Evolutionary conservation across 495 filamentous ascomycete genomes (phyloP).

Genomic region (Penicillium waksmanii): DNA sequence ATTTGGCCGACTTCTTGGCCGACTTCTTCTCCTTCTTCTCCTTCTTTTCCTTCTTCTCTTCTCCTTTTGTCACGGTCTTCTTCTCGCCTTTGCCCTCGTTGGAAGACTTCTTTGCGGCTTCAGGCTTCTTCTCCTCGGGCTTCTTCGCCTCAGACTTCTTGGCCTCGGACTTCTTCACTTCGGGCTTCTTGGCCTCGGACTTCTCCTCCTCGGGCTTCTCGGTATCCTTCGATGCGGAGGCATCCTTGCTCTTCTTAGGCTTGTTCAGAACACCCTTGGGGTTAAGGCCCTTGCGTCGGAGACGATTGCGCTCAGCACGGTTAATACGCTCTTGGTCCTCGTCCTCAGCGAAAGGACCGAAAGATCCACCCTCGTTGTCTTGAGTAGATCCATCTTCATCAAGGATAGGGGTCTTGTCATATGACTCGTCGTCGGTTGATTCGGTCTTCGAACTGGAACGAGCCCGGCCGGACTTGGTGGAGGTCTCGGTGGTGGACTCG

Average conservation of each 20-base stretch:
- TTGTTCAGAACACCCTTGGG: constrained; percentile 60
- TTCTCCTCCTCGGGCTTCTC: constrained; percentile 13
- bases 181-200: constrained; percentile 10
- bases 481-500: constrained; percentile 41
- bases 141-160: constrained; percentile 15
- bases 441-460: constrained; percentile 25
- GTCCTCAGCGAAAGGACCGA: constrained; percentile 69
- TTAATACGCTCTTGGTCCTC: constrained; percentile 64
- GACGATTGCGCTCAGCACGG: constrained; percentile 57
- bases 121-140: not conserved
- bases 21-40: constrained; percentile 37
- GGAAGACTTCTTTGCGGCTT: constrained; percentile 19
- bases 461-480: constrained; percentile 20
- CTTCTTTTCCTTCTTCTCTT: constrained; percentile 26
- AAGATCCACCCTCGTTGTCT: constrained; percentile 50
- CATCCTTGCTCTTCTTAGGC: constrained; percentile 37
- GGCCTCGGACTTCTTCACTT: constrained; percentile 1
- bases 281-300: constrained; percentile 69
- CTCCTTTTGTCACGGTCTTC: constrained; percentile 20
- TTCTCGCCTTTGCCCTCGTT: constrained; percentile 23
- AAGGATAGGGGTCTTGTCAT: constrained; percentile 53
- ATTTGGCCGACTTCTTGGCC: constrained; percentile 45
- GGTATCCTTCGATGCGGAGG: not conserved
- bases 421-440: constrained; percentile 31
- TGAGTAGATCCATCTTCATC: constrained; percentile 40